Base-by-base conservation (phyloP, 768 basidiomycete species). In the Phaeotremella skinneri region DNA sequence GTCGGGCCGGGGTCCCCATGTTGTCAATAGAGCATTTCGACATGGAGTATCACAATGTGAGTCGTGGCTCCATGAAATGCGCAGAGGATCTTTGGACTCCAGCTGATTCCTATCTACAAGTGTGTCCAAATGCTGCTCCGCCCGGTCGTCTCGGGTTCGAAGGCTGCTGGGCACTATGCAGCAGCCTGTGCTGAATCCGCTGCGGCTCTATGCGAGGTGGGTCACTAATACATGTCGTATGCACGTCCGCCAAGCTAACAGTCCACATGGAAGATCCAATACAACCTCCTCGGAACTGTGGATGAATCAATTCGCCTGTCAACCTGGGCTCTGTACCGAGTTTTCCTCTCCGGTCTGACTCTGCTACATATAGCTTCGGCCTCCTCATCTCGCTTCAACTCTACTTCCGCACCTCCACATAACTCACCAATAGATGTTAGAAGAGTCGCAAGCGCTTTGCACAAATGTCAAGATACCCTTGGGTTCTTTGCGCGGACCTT, bases 261-360 rank as follows among this genome's bases (percentile, higher is more conserved):
- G n/a, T n/a, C n/a, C n/a, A n/a, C n/a, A n/a, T n/a, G n/a, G n/a
- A 32, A 76, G 88, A 14, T 88, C 87, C 0, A 90, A 89, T 17
- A 90, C 89, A 23, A 86, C 87, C 9, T 87, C 87, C 4, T 66
- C 17, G 27, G n/a, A 3, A 27, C 34, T 14, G 27, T 6, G 25
- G 37, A 4, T 17, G 34, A 50, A 9, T 43, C 34, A 21, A 50
- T 58, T 11, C 49, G 55, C 27, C 20, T 64, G 37, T 63, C 62
- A 26, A 49, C 68, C 26, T 53, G 64, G 62, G 58, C 59, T 49
- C 58, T 69, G 32, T 69, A 69, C 37, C 49, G 65, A 9, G 48
- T 66, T 16, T 69, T 69, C 58, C 52, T 69, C 3, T 63, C 64
- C 20, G 68, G 68, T 29, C 51, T 69, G n/a, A 69, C 68, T 1